Evolutionary conservation across 306 rosid species (phyloP), one percentile per base, ranked within the genome.

Genomic region (Acacia acuminata): DNA sequence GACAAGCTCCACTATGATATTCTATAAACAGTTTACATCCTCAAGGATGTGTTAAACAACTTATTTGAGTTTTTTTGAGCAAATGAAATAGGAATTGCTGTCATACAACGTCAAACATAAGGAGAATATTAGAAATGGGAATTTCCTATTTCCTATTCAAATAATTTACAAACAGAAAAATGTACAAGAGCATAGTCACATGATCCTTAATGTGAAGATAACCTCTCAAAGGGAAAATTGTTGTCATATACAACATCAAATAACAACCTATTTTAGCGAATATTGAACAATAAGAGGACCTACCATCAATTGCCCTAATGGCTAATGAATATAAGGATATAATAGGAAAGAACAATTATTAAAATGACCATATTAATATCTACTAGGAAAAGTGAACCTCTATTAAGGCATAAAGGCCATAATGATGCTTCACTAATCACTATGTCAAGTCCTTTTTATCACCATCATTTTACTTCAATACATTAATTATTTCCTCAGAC

Each of bases 1-100:
- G 77, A 61, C 51, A 77, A 78, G 75, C 79, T 53, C 24, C 71
- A 74, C 9, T 45, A 50, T 61, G 13, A 25, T 10, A 50, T 38
- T 80, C 56, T 25, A 48, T 10, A 70, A 22, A 71, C 56, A 71
- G 4, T 44, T 14, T 14, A 13, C 53, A 47, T 47, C 53, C 53
- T 47, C 53, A 47, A 47, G 53, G 53, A 11, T 47, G 53, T 47
- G 53, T 15, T 11, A 14, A 3, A 47, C 15, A 10, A 13, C 14
- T 3, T 14, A 47, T 13, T 47, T 47, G 16, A 47, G 53, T 47
- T 47, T 5, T 47, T 47, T 14, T 47, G 53, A 47, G 53, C 3
- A 47, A 47, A 12, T 47, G 16, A 47, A 45, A 45, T 45, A 45
- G 50, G 15, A 45, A 45, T 45, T 45, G 11, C 15, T 47, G 53